These are phyloP conservation scores for Nicotiana obtusifolia DNA, from an alignment of 257 asterid species.

Conservation along the genomic window DNA sequence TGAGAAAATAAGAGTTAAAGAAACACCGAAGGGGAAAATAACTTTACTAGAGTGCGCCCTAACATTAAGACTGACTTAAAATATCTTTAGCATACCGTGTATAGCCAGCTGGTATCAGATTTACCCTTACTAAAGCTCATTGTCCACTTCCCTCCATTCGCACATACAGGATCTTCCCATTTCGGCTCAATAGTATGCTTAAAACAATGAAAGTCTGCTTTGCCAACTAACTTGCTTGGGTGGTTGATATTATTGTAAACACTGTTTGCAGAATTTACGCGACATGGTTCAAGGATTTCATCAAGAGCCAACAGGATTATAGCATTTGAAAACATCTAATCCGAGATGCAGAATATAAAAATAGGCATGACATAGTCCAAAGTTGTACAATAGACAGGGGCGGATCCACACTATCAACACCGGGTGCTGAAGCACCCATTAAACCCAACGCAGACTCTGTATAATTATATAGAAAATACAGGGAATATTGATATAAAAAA, in stretches of 20 bases:
- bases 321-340: not conserved
- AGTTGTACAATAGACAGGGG: not conserved
- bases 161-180: slow-evolving; percentile 97
- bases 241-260: slow-evolving; percentile 66
- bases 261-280: slow-evolving; percentile 34
- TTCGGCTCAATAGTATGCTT: slow-evolving; percentile 75
- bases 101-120: slow-evolving; percentile 79
- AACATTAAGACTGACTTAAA: not conserved
- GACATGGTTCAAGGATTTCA: not conserved
- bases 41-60: not conserved
- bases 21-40: not conserved
- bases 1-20: not conserved
- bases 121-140: slow-evolving; percentile 43
- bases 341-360: not conserved
- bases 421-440: too few species aligned
- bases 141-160: slow-evolving; percentile 93
- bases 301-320: not conserved
- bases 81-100: slow-evolving; percentile 45
- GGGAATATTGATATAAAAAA: too few species aligned
- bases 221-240: slow-evolving; percentile 68
- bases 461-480: too few species aligned
- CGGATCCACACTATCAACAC: too few species aligned
- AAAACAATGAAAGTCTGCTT: slow-evolving; percentile 82
- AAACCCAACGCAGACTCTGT: too few species aligned
- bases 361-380: not conserved